Evolutionary conservation across 805 yeast species (phyloP).

Genomic region (Wickerhamomyces alni): DNA sequence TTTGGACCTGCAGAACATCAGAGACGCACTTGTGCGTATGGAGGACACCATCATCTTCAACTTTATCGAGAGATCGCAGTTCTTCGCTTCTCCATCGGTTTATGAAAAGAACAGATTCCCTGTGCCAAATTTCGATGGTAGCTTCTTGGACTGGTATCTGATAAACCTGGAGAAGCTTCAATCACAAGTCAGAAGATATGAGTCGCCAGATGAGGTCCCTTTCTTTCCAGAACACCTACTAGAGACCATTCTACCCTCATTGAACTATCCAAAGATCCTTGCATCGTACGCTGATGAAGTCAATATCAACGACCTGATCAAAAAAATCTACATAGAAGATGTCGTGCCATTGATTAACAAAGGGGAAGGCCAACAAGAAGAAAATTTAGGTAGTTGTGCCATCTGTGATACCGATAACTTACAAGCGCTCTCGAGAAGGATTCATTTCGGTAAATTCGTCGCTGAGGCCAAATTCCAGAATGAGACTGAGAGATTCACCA

Average conservation of each 20-base stretch:
- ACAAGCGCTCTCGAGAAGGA: slow-evolving; percentile 84
- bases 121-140: slow-evolving; percentile 67
- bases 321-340: slow-evolving; percentile 57
- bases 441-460: slow-evolving; percentile 96
- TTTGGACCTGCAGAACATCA: slow-evolving; percentile 71
- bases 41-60: slow-evolving; percentile 94
- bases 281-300: slow-evolving; percentile 71
- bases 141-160: slow-evolving; percentile 84
- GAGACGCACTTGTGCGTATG: slow-evolving; percentile 83
- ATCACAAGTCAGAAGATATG: slow-evolving; percentile 81
- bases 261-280: slow-evolving; percentile 72
- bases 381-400: slow-evolving; percentile 85
- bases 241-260: slow-evolving; percentile 69
- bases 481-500: slow-evolving; percentile 57
- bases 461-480: slow-evolving; percentile 88
- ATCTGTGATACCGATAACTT: slow-evolving; percentile 79
- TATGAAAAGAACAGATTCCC: slow-evolving; percentile 52
- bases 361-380: slow-evolving; percentile 65
- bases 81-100: slow-evolving; percentile 66
- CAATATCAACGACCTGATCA: slow-evolving; percentile 68
- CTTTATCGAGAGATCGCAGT: slow-evolving; percentile 90
- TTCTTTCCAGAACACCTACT: slow-evolving; percentile 68
- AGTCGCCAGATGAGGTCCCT: slow-evolving; percentile 92
- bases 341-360: slow-evolving; percentile 73
- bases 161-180: slow-evolving; percentile 68